Base-by-base conservation (phyloP, 106 monocot genomes). In the Vanilla planifolia region DNA sequence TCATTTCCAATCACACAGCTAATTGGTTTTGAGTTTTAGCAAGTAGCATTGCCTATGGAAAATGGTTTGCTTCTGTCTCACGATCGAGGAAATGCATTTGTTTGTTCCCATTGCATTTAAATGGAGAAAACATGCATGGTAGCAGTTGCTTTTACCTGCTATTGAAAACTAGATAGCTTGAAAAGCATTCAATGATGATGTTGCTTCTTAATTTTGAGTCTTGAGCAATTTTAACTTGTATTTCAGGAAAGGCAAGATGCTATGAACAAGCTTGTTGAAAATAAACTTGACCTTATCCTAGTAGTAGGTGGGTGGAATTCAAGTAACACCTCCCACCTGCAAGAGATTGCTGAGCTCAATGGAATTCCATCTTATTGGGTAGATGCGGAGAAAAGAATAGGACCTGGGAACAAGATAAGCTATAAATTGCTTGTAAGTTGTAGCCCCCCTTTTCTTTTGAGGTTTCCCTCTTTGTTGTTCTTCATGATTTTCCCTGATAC, bases 281-380 rank as follows among this genome's bases (percentile, higher is more conserved):
- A 87, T 60, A 91, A 98, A 67, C 30, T 98, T 48, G 96, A 98
- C 67, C 87, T 98, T 15, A 85, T 98, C 19, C 60, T 98, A 32
- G 96, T 98, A 8, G 72, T 98, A 72, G 96, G 96, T 70, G 96
- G 96, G 77, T 98, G 96, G 96, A 91, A 98, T 61, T 98, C 96
- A 26, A 91, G 87, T 44, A 98, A 98, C 61, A 98, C 96, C 15
- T 98, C 96, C 33, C 96, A 98, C 69, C 62, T 98, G 43, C 96
- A 98, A 79, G 96, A 98, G 84, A 98, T 98, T 75, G 91, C 85
- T 9, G 96, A 91, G 63, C 46, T 85, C 41, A 70, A 63, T 14
- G 79, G 87, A 8, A 98, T 98, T 50, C 91, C 96, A 46, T 84
- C 96, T 62, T 98, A 91, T 69, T 98, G 96, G 96, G 64, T 98